Percentiles rank a stretch among this genome's conserved stretches.
phyloP scores from a whole-genome alignment of 139 green algal genomes.

The Nannochloris sp. region DNA sequence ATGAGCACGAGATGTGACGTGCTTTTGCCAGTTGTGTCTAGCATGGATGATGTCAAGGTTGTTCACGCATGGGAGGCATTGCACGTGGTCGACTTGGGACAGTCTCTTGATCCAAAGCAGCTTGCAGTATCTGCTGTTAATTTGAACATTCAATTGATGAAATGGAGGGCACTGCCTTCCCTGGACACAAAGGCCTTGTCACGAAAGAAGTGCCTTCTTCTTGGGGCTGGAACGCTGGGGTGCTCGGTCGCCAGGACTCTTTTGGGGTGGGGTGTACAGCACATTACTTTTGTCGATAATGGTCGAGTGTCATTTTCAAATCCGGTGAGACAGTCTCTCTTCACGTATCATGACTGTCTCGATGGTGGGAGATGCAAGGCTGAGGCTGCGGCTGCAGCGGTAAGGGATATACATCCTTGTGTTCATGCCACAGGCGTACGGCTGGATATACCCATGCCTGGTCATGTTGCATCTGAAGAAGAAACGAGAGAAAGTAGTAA shows the following conservation, averaged over 20 bases:
- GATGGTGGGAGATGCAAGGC: constrained; percentile 80
- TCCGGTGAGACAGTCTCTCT: constrained; percentile 84
- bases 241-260: constrained; percentile 86
- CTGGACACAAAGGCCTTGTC: constrained; percentile 63
- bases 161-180: constrained; percentile 75
- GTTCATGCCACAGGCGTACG: constrained; percentile 35
- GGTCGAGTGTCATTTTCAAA: constrained; percentile 77
- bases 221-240: constrained; percentile 84
- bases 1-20: constrained; percentile 34
- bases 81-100: constrained; percentile 41
- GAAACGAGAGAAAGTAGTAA: constrained; percentile 4
- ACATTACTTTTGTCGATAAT: constrained; percentile 84
- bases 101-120: constrained; percentile 58
- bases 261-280: constrained; percentile 81
- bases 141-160: constrained; percentile 96
- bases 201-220: constrained; percentile 66
- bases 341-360: constrained; percentile 80
- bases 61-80: constrained; percentile 19
- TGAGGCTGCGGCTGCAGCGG: constrained; percentile 62
- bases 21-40: constrained; percentile 29
- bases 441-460: constrained; percentile 84
- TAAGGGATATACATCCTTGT: constrained; percentile 62
- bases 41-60: constrained; percentile 3
- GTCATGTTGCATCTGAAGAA: constrained; percentile 48
- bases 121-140: constrained; percentile 64